Base-by-base conservation (phyloP, 2,329 filamentous ascomycete genomes). In the Metarhizium album region DNA sequence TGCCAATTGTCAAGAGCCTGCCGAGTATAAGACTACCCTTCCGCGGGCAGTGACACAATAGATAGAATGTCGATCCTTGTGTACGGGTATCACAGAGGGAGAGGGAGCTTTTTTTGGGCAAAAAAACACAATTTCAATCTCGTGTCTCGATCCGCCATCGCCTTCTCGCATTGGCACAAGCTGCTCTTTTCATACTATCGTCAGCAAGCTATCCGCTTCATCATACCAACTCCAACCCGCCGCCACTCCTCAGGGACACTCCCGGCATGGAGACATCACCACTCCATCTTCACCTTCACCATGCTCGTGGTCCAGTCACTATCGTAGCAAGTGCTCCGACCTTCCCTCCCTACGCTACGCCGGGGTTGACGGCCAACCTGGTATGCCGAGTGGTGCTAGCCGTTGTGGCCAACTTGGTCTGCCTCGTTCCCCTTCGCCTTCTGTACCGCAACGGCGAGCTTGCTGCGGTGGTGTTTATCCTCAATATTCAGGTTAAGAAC, bases 391-490 rank as follows among this genome's bases (percentile, higher is more conserved):
- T 80, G 18, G 50, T 72, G 33, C 60, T 81, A 18, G 70, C 71
- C 18, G 54, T 74, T 42, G 1, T 74, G 13, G 71, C 72, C 47
- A 72, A 73, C 29, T 22, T 74, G 11, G 58, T 72, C 45, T 76
- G 72, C 50, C 67, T 73, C 58, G 73, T 80, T 1, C 79, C 78
- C 1, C 64, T 80, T 2, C 67, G 68, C 3, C 65, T 78, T 0
- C 71, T 82, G 35, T 68, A 67, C 59, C 68, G 70, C 42, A 75
- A 78, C 51, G 72, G 76, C 22, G 78, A 82, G 60, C 70, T 80
- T 52, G 72, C 75, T 2, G 78, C 75, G 37, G 66, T 69, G 52
- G 64, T 77, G 48, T 70, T 79, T 56, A 73, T 79, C 55, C 49
- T 64, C 58, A 70, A 66, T 50, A 66, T 74, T 53, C 65, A 71